A percentile compares a stretch with the other conserved stretches of the same genome.
phyloP scores from a whole-genome alignment of 2,329 filamentous ascomycete genomes.

The Fusarium solani-melongenae region DNA sequence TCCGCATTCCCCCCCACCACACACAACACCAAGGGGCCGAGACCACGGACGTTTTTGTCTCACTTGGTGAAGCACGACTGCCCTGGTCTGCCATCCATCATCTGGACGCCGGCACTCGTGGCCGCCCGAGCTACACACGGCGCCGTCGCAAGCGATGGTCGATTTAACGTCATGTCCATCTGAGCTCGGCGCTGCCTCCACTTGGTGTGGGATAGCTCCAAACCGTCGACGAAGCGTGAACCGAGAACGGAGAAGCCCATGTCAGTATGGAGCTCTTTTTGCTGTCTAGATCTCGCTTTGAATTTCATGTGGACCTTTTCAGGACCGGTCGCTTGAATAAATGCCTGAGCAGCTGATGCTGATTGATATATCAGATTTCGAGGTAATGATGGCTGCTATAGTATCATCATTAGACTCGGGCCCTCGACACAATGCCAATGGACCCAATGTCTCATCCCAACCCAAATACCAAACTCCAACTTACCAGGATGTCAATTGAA shows the following conservation, averaged over 20 bases:
- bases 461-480: not conserved
- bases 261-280: conserved; percentile 20
- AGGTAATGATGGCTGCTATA: not conserved
- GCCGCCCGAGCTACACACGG: conserved; percentile 23
- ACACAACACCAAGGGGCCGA: conserved; percentile 25
- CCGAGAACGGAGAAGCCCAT: conserved; percentile 28
- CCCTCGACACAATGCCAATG: not conserved
- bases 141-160: conserved; percentile 23
- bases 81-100: conserved; percentile 7
- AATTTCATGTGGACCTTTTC: not conserved
- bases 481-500: conserved; percentile 12
- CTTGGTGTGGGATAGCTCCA: conserved; percentile 35
- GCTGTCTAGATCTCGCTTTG: not conserved
- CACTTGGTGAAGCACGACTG: conserved; percentile 20
- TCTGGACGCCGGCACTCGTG: conserved; percentile 28
- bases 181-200: conserved; percentile 33
- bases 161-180: conserved; percentile 37
- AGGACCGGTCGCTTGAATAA: not conserved
- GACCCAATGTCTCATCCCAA: not conserved
- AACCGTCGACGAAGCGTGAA: conserved; percentile 15
- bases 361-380: not conserved
- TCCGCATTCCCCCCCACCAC: conserved; percentile 19
- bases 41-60: conserved; percentile 38
- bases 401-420: not conserved
- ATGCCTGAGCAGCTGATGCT: not conserved